phyloP scores from a whole-genome alignment of 371 early-diverging fungal species.

The Vairimorpha ceranae region DNA sequence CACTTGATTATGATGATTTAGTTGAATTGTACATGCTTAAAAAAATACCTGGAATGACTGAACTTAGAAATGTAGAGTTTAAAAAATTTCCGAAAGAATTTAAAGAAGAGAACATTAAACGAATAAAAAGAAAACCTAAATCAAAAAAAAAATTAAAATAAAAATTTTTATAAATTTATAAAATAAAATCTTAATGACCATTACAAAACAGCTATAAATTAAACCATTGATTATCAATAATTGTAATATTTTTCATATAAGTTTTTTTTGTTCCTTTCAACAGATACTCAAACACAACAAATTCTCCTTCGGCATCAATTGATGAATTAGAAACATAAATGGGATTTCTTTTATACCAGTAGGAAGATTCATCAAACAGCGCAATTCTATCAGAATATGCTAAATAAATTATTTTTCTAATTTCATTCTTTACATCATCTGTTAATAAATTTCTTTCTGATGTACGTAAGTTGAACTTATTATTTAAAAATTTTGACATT shows the following conservation, averaged over 20 bases:
- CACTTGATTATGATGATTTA: conserved; percentile 52
- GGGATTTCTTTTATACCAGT: conserved; percentile 24
- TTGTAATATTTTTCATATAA: conserved; percentile 47
- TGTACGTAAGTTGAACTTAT: background rate
- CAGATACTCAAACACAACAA: conserved; percentile 50
- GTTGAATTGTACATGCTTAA: conserved; percentile 48
- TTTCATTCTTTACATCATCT: background rate
- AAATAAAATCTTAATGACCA: background rate
- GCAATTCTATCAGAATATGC: conserved; percentile 37
- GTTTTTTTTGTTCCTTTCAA: conserved; percentile 20
- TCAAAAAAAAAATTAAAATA: background rate
- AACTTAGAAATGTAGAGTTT: conserved; percentile 49
- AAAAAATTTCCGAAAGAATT: conserved; percentile 26
- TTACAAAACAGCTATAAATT: background rate
- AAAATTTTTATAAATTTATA: no score
- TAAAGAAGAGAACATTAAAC: background rate
- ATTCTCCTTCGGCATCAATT: conserved; percentile 7
- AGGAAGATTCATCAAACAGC: background rate
- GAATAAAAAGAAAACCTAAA: background rate
- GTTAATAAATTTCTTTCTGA: background rate
- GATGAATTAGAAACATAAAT: conserved; percentile 10
- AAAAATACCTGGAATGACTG: conserved; percentile 55
- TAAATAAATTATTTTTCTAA: conserved; percentile 35
- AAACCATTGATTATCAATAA: conserved; percentile 37
- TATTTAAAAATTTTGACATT: conserved; percentile 1